A percentile compares a stretch with the other conserved stretches of the same genome.
phyloP scores from a whole-genome alignment of 352 stramenopile species.

The Pythium vanterpoolii region DNA sequence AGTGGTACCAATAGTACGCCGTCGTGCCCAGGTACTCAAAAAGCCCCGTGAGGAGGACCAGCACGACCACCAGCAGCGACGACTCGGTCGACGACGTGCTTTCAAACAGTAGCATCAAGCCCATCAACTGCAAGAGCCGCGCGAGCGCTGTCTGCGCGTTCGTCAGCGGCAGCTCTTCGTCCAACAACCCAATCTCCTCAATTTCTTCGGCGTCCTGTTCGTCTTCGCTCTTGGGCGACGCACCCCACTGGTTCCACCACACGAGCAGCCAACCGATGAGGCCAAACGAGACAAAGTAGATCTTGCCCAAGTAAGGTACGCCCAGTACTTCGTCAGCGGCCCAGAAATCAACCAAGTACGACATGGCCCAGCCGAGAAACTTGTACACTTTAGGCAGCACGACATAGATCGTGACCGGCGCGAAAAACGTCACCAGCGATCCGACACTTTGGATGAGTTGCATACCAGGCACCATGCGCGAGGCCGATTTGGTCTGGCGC shows the following conservation, averaged over 20 bases:
- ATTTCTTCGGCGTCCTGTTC: constrained; percentile 60
- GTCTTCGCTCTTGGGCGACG: constrained; percentile 40
- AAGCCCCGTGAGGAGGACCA: constrained; percentile 63
- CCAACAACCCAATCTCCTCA: constrained; percentile 63
- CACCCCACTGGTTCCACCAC: constrained; percentile 87
- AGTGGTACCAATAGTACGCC: constrained; percentile 85
- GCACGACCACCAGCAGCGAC: constrained; percentile 64
- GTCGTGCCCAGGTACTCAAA: constrained; percentile 70
- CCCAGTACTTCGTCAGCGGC: constrained; percentile 64
- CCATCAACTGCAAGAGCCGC: constrained; percentile 51
- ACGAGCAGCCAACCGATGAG: constrained; percentile 67
- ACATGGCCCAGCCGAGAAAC: constrained; percentile 50
- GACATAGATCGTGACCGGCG: constrained; percentile 75
- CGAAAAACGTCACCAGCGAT: constrained; percentile 64
- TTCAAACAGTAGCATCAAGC: constrained; percentile 71
- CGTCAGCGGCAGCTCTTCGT: constrained; percentile 62
- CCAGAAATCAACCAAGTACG: constrained; percentile 70
- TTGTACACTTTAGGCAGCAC: constrained; percentile 73
- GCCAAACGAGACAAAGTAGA: constrained; percentile 82
- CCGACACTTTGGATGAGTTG: constrained; percentile 66
- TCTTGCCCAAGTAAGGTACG: constrained; percentile 79
- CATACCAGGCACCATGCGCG: constrained; percentile 66
- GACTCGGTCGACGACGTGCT: constrained; percentile 79
- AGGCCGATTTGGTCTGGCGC: constrained; percentile 63
- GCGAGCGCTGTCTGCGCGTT: constrained; percentile 62